Percentiles rank a stretch among this genome's conserved stretches.
Evolutionary conservation across 2,329 filamentous ascomycete species (phyloP).

Genomic region (Parastagonospora avenae): DNA sequence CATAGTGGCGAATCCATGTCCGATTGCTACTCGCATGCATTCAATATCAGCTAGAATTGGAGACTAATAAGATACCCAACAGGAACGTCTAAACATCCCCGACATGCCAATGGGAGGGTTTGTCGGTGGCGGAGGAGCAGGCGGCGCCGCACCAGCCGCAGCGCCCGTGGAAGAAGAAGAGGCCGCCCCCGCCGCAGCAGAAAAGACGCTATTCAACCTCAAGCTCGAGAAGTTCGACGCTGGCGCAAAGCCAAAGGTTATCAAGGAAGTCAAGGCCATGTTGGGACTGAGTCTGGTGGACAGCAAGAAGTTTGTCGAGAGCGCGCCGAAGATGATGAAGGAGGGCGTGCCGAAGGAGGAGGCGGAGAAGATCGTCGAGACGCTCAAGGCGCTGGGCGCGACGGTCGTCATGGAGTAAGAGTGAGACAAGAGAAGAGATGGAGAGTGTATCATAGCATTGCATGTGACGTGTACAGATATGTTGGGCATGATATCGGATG

Average conservation of each 20-base stretch:
- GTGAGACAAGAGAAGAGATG: neutral
- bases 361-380: slow-evolving; percentile 96
- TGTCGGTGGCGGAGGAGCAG: slow-evolving; percentile 65
- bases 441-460: slow-evolving; percentile 43
- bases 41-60: no score
- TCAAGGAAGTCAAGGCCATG: slow-evolving; percentile 99
- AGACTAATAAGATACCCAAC: slow-evolving; percentile 12
- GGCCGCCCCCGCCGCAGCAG: slow-evolving; percentile 83
- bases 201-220: slow-evolving; percentile 96
- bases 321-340: slow-evolving; percentile 97
- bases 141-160: slow-evolving; percentile 63
- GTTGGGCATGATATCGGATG: slow-evolving; percentile 38
- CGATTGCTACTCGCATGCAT: no score
- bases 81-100: slow-evolving; percentile 96
- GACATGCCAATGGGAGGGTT: slow-evolving; percentile 96
- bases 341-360: slow-evolving; percentile 99
- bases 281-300: slow-evolving; percentile 95
- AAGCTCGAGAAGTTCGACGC: slow-evolving; percentile 92
- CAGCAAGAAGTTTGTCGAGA: slow-evolving; percentile 99
- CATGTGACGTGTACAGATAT: slow-evolving; percentile 47
- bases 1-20: no score
- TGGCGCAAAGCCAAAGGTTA: slow-evolving; percentile 93
- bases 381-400: slow-evolving; percentile 90
- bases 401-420: slow-evolving; percentile 87
- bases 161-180: slow-evolving; percentile 78